Evolutionary conservation across 352 stramenopile genomes (phyloP).

Genomic region (Paralagenidium karlingii): DNA sequence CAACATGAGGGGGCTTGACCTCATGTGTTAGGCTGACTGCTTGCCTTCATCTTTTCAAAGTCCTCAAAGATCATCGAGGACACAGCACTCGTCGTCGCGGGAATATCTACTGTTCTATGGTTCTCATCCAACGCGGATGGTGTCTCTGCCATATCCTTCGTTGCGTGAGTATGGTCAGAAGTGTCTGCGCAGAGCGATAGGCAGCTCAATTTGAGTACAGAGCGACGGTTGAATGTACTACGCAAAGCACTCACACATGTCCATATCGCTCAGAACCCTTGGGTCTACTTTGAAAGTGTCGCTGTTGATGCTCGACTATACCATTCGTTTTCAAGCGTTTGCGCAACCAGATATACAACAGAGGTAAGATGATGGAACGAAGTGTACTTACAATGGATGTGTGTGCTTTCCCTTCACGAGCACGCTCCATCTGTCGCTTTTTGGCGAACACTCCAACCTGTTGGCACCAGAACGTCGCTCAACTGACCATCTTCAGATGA

Average conservation of each 20-base stretch:
- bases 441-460: constrained; percentile 38
- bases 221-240: not conserved
- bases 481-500: not conserved
- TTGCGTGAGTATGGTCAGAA: not conserved
- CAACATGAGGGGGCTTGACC: not conserved
- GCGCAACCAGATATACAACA: too few species aligned
- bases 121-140: not conserved
- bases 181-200: too few species aligned
- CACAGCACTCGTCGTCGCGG: not conserved
- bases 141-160: not conserved
- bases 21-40: not conserved
- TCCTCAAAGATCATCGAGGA: too few species aligned
- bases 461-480: not conserved
- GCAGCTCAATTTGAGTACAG: not conserved
- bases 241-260: not conserved
- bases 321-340: too few species aligned
- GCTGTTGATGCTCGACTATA: constrained; percentile 1
- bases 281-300: not conserved
- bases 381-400: too few species aligned
- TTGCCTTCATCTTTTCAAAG: constrained; percentile 28
- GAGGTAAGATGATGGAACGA: too few species aligned
- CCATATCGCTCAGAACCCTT: not conserved
- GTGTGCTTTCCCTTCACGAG: too few species aligned
- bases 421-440: constrained; percentile 26
- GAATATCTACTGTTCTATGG: not conserved